Conservation (phyloP, 2,329 filamentous ascomycete genomes). For the Xylaria sp. region DNA sequence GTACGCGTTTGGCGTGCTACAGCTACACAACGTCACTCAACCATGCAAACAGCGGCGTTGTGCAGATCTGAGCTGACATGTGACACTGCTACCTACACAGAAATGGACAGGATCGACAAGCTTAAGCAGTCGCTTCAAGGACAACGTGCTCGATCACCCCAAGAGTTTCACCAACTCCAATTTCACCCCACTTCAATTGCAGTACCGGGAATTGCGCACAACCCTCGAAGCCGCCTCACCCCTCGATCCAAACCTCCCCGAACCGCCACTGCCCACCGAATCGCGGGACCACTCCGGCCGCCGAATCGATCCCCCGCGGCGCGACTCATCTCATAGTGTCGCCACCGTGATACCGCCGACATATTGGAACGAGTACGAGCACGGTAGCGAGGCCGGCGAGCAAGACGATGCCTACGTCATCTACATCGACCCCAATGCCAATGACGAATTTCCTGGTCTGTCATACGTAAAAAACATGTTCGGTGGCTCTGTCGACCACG, state of each 20-base stretch:
- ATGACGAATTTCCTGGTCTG: constrained; percentile 70
- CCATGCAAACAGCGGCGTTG: constrained; percentile 20
- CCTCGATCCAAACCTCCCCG: constrained; percentile 34
- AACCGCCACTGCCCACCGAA: constrained; percentile 27
- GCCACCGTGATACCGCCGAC: constrained; percentile 37
- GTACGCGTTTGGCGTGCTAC: not conserved
- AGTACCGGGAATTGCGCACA: constrained; percentile 62
- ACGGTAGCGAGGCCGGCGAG: constrained; percentile 76
- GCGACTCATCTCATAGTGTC: constrained; percentile 33
- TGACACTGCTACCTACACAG: constrained; percentile 51
- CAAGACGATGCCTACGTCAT: constrained; percentile 75
- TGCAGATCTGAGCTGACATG: constrained; percentile 31
- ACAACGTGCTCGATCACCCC: constrained; percentile 71
- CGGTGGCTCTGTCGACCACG: constrained; percentile 61
- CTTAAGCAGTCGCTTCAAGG: constrained; percentile 73
- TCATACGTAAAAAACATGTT: constrained; percentile 67
- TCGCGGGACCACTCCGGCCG: constrained; percentile 35
- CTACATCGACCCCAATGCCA: constrained; percentile 77
- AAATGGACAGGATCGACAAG: constrained; percentile 84
- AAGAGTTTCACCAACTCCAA: constrained; percentile 79
- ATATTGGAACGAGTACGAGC: constrained; percentile 91
- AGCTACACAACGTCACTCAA: not conserved
- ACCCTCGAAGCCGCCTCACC: constrained; percentile 61
- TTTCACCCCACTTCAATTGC: constrained; percentile 63
- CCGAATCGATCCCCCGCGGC: constrained; percentile 2